These are phyloP conservation scores for Carex cristatella DNA, from an alignment of 176 grass and related monocot genomes.

Conservation along the genomic window DNA sequence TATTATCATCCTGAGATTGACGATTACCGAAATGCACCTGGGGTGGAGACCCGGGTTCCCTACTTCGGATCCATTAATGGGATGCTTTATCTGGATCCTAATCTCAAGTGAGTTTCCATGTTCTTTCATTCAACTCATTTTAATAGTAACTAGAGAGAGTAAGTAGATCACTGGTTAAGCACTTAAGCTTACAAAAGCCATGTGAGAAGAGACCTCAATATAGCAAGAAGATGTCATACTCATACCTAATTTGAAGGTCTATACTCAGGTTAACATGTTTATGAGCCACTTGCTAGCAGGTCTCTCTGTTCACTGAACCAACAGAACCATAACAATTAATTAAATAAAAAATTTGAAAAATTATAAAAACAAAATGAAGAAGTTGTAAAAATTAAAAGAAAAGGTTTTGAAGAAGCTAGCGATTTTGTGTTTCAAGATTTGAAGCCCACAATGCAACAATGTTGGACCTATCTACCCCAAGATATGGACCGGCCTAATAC, in stretches of 20 bases:
- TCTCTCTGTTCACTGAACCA: not conserved
- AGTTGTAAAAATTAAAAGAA: not conserved
- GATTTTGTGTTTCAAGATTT: not conserved
- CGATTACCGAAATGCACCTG: slow-evolving; percentile 73
- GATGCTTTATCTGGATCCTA: slow-evolving; percentile 62
- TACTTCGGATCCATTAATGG: slow-evolving; percentile 54
- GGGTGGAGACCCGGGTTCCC: slow-evolving; percentile 55
- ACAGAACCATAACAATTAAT: not conserved
- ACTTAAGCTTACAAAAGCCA: not conserved
- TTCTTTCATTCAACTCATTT: not conserved
- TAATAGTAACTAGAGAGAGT: not conserved
- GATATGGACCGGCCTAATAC: not conserved
- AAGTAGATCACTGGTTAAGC: not conserved
- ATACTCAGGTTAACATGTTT: not conserved
- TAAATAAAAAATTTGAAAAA: not conserved
- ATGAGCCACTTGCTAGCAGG: not conserved
- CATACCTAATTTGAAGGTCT: not conserved
- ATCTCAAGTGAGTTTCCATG: slow-evolving; percentile 38
- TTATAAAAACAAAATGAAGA: not conserved
- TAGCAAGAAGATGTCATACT: not conserved
- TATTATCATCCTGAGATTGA: slow-evolving; percentile 42
- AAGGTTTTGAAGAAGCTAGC: not conserved
- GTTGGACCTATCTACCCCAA: not conserved
- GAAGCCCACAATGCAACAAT: not conserved
- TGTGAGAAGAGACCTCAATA: not conserved